phyloP scores from a whole-genome alignment of 768 basidiomycete species.

The Leucosporidium creatinivorum region DNA sequence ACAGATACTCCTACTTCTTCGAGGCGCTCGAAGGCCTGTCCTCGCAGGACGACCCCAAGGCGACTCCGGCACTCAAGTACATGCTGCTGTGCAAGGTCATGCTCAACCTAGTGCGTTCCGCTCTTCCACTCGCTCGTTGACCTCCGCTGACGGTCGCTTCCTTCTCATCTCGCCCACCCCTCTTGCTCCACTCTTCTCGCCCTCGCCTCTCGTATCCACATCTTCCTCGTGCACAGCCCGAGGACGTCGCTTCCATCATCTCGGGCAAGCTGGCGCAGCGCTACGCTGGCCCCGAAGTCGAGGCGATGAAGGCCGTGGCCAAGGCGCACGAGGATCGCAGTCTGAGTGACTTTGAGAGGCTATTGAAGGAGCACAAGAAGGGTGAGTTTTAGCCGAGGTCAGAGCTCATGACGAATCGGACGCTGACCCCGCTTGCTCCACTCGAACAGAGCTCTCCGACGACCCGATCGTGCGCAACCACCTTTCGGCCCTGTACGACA shows the following conservation, averaged over 20 bases:
- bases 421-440: too few species aligned
- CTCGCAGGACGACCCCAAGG: constrained; percentile 65
- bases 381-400: constrained; percentile 46
- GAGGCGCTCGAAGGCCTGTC: constrained; percentile 89
- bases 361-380: constrained; percentile 74
- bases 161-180: not conserved
- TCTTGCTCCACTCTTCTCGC: not conserved
- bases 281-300: constrained; percentile 82
- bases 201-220: not conserved
- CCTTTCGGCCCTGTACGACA: constrained; percentile 88
- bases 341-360: constrained; percentile 79
- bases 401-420: too few species aligned
- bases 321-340: constrained; percentile 87
- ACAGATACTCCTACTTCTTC: constrained; percentile 82
- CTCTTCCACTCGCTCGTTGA: not conserved
- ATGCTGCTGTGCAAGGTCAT: constrained; percentile 98
- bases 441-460: constrained; percentile 69
- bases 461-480: constrained; percentile 95
- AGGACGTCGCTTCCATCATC: constrained; percentile 81
- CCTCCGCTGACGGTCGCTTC: not conserved
- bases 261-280: constrained; percentile 79
- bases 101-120: constrained; percentile 70
- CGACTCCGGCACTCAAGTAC: constrained; percentile 84
- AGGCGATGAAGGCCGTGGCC: constrained; percentile 92
- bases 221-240: constrained; percentile 54